These are phyloP conservation scores for Brassica balearica DNA, from an alignment of 441 rosid species.

Conservation along the genomic window DNA sequence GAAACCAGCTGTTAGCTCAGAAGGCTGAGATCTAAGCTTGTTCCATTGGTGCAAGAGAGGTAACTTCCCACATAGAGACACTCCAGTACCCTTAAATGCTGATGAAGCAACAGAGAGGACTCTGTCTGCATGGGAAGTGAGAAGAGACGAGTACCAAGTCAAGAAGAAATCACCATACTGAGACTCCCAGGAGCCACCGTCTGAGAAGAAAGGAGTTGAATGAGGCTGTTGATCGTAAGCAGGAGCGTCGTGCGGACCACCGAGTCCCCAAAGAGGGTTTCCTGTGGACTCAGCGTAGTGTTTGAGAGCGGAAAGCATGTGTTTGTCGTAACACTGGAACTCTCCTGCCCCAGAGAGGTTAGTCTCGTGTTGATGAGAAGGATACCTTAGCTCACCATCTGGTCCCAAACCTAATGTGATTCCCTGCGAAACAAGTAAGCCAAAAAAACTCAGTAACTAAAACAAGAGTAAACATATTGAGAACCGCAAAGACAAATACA, in stretches of 20 bases:
- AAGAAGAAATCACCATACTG: constrained; percentile 84
- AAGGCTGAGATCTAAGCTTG: constrained; percentile 68
- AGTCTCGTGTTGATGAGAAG: constrained; percentile 55
- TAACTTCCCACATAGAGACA: constrained; percentile 63
- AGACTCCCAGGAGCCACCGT: constrained; percentile 88
- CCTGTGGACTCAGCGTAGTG: constrained; percentile 68
- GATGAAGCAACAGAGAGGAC: constrained; percentile 72
- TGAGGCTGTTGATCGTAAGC: constrained; percentile 58
- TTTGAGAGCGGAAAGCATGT: constrained; percentile 78
- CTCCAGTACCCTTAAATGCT: constrained; percentile 48
- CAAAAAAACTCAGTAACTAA: constrained; percentile 15
- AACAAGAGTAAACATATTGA: constrained; percentile 1
- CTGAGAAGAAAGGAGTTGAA: constrained; percentile 67
- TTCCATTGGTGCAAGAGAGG: constrained; percentile 80
- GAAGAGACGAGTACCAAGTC: constrained; percentile 83
- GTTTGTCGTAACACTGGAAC: constrained; percentile 83
- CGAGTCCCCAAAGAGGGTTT: constrained; percentile 87
- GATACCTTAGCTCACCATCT: constrained; percentile 81
- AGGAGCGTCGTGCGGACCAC: constrained; percentile 92
- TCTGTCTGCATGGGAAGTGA: constrained; percentile 70
- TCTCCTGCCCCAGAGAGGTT: constrained; percentile 59
- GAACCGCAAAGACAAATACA: constrained; percentile 8
- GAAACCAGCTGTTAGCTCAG: constrained; percentile 84
- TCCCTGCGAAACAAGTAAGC: constrained; percentile 58
- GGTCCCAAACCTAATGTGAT: constrained; percentile 89